These are phyloP conservation scores for Fusarium nurragi DNA, from an alignment of 2,329 filamentous ascomycete genomes.

Conservation along the genomic window DNA sequence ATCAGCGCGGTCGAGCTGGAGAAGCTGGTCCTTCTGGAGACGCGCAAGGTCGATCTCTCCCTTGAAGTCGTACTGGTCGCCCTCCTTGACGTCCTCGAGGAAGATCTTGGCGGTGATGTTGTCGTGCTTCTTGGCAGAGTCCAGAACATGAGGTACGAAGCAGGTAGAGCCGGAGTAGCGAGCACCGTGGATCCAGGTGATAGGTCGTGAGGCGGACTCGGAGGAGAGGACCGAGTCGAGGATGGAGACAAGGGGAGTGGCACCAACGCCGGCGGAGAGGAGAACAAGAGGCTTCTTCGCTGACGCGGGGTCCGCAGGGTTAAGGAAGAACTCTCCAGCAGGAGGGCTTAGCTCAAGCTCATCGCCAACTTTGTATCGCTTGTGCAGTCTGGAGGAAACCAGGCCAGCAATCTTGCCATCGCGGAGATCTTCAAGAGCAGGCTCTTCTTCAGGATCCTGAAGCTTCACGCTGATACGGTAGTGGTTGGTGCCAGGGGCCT, in stretches of 20 bases:
- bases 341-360: constrained; percentile 65
- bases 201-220: constrained; percentile 51
- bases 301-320: constrained; percentile 54
- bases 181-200: constrained; percentile 72
- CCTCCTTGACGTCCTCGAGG: constrained; percentile 60
- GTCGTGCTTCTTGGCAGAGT: constrained; percentile 50
- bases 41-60: constrained; percentile 68
- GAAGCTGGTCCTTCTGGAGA: constrained; percentile 60
- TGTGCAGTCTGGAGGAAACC: constrained; percentile 64
- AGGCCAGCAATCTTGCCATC: constrained; percentile 55
- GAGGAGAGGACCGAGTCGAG: constrained; percentile 62
- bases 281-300: constrained; percentile 67
- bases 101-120: constrained; percentile 62
- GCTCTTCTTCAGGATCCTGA: constrained; percentile 56
- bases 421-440: constrained; percentile 47
- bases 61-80: constrained; percentile 66
- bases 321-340: constrained; percentile 70
- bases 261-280: constrained; percentile 73
- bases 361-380: constrained; percentile 59
- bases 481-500: constrained; percentile 63
- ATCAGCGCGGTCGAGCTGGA: constrained; percentile 63
- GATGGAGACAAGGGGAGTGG: constrained; percentile 73
- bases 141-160: constrained; percentile 64
- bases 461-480: constrained; percentile 81
- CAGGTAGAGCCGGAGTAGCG: constrained; percentile 61